Conservation (phyloP, 1,284 basidiomycete genomes). For the Peniophora sp. region DNA sequence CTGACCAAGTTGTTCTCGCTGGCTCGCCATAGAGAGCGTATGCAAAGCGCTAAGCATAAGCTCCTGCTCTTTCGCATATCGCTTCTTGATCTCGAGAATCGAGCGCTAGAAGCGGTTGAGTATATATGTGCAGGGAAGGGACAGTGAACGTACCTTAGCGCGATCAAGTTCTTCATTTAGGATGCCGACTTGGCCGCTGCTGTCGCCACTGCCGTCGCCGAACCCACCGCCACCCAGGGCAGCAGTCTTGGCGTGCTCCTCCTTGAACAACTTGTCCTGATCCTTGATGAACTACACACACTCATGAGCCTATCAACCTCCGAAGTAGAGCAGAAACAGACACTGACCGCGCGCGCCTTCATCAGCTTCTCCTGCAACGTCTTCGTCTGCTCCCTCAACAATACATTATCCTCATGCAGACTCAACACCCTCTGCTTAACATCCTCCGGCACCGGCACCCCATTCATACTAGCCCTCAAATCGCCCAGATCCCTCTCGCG, state of each 20-base stretch:
- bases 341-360: slow-evolving; percentile 69
- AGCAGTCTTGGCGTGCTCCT: slow-evolving; percentile 53
- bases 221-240: slow-evolving; percentile 35
- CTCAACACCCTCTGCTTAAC: slow-evolving; percentile 69
- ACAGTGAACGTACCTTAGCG: slow-evolving; percentile 40
- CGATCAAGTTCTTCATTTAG: slow-evolving; percentile 63
- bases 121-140: slow-evolving; percentile 4
- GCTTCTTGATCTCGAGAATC: slow-evolving; percentile 45
- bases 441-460: slow-evolving; percentile 74
- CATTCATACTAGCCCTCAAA: slow-evolving; percentile 63
- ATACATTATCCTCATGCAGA: slow-evolving; percentile 72
- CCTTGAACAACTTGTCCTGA: slow-evolving; percentile 84
- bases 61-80: slow-evolving; percentile 71
- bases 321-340: background rate
- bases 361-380: slow-evolving; percentile 69
- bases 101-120: slow-evolving; percentile 32
- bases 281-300: slow-evolving; percentile 77
- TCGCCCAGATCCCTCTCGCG: slow-evolving; percentile 76
- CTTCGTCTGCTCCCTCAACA: slow-evolving; percentile 66
- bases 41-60: slow-evolving; percentile 76
- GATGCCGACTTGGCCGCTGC: slow-evolving; percentile 63
- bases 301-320: background rate
- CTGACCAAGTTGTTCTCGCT: slow-evolving; percentile 40
- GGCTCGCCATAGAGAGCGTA: slow-evolving; percentile 54
- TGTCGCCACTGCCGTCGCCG: slow-evolving; percentile 65